Conservation (phyloP, 2,329 filamentous ascomycete genomes). For the Salinomyces thailandicus region DNA sequence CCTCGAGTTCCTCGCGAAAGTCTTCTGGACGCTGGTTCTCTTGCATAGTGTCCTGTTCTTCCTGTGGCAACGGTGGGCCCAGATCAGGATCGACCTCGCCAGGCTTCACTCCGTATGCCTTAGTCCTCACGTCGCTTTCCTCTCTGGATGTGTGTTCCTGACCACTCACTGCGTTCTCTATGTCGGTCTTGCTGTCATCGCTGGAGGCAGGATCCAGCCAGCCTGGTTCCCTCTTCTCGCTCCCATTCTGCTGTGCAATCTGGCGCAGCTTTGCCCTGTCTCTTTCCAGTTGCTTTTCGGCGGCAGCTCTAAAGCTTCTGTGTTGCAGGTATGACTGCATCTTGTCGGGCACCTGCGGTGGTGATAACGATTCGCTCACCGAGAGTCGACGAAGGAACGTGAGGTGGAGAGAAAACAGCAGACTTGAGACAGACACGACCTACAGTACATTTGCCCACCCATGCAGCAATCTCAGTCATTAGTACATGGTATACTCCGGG, state of each 20-base stretch:
- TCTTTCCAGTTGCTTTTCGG: conserved; percentile 17
- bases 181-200: conserved; percentile 13
- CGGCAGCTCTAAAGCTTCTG: conserved; percentile 14
- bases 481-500: too few species aligned
- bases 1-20: conserved; percentile 4
- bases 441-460: too few species aligned
- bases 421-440: too few species aligned
- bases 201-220: conserved; percentile 7
- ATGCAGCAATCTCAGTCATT: too few species aligned
- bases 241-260: not conserved
- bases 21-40: conserved; percentile 7
- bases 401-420: too few species aligned
- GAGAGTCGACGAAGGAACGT: too few species aligned
- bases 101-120: conserved; percentile 2
- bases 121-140: not conserved
- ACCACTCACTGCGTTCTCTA: conserved; percentile 12
- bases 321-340: conserved; percentile 14
- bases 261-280: conserved; percentile 13
- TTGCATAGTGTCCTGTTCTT: conserved; percentile 6
- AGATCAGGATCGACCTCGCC: conserved; percentile 4
- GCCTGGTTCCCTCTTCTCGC: not conserved
- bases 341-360: too few species aligned
- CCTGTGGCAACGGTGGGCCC: conserved; percentile 3
- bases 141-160: conserved; percentile 2
- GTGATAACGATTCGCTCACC: too few species aligned